Percentiles rank a stretch among this genome's conserved stretches.
phyloP scores from a whole-genome alignment of 495 filamentous ascomycete species.

The Trichoderma gamsii region DNA sequence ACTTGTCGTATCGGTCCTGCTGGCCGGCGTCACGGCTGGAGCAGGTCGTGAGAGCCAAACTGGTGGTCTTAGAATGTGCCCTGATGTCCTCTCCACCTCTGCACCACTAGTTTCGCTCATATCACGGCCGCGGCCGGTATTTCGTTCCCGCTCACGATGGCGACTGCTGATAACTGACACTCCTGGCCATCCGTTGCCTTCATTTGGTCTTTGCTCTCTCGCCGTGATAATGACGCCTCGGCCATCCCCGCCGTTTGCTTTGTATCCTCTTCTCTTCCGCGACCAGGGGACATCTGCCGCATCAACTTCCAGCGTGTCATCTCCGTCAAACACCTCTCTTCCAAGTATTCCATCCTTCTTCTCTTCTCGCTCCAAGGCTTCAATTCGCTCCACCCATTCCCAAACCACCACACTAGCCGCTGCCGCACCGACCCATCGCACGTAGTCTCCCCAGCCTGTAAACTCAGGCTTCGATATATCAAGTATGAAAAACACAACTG shows the following conservation, averaged over 20 bases:
- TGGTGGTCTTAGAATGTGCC: constrained; percentile 32
- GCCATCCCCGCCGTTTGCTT: constrained; percentile 25
- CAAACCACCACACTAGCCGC: constrained; percentile 95
- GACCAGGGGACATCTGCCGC: constrained; percentile 39
- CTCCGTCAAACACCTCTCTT: constrained; percentile 90
- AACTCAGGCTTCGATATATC: constrained; percentile 84
- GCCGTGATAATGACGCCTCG: constrained; percentile 5
- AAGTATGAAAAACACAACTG: constrained; percentile 91
- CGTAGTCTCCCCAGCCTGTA: constrained; percentile 94
- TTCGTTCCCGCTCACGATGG: constrained; percentile 25
- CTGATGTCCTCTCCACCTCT: constrained; percentile 19
- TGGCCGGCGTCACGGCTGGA: constrained; percentile 63
- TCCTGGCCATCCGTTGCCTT: constrained; percentile 41
- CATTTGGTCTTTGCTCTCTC: constrained; percentile 17
- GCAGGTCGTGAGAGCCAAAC: constrained; percentile 57
- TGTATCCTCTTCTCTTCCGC: constrained; percentile 30
- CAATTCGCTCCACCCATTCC: constrained; percentile 99
- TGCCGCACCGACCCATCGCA: constrained; percentile 94
- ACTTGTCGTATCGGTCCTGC: constrained; percentile 66
- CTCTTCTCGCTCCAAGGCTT: constrained; percentile 90
- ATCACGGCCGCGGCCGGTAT: neutral
- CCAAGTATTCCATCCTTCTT: constrained; percentile 93
- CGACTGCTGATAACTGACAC: constrained; percentile 38
- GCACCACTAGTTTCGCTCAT: neutral
- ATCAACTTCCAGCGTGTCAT: constrained; percentile 84